These are phyloP conservation scores for Beauveria asiatica DNA, from an alignment of 2,329 filamentous ascomycete genomes.

Conservation along the genomic window DNA sequence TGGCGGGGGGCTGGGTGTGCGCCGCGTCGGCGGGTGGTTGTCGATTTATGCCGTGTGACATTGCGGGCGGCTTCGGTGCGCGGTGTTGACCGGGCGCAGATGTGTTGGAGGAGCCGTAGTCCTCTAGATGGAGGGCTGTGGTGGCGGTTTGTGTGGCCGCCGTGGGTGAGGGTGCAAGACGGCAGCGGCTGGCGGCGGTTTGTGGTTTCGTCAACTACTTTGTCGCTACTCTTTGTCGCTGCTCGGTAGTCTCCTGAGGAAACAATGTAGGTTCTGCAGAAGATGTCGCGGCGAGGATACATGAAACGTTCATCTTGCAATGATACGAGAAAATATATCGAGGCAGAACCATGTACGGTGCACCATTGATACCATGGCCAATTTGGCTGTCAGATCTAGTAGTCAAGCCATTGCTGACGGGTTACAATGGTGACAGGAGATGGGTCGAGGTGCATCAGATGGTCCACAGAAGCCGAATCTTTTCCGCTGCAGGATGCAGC, in stretches of 20 bases:
- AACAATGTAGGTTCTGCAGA: too few species aligned
- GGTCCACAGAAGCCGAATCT: constrained; percentile 3
- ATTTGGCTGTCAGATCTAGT: not conserved
- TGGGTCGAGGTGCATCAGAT: not conserved
- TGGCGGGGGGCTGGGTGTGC: not conserved
- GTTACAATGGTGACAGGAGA: not conserved
- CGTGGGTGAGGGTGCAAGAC: not conserved
- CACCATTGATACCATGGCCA: too few species aligned
- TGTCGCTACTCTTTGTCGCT: too few species aligned
- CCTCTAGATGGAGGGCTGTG: not conserved
- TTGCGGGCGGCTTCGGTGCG: not conserved
- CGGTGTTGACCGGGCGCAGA: not conserved
- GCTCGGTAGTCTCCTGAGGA: too few species aligned
- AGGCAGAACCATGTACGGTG: too few species aligned
- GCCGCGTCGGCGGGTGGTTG: not conserved
- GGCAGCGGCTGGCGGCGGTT: not conserved
- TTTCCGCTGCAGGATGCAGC: not conserved
- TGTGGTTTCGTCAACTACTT: too few species aligned
- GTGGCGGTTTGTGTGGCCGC: not conserved
- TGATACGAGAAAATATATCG: not conserved
- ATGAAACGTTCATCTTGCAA: too few species aligned
- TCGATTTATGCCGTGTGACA: not conserved
- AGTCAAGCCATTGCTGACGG: not conserved
- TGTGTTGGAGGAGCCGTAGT: not conserved
- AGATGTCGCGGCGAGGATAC: too few species aligned